A percentile compares a stretch with the other conserved stretches of the same genome.
Evolutionary conservation across 768 basidiomycete species (phyloP).

Genomic region (Pisolithus microcarpus): DNA sequence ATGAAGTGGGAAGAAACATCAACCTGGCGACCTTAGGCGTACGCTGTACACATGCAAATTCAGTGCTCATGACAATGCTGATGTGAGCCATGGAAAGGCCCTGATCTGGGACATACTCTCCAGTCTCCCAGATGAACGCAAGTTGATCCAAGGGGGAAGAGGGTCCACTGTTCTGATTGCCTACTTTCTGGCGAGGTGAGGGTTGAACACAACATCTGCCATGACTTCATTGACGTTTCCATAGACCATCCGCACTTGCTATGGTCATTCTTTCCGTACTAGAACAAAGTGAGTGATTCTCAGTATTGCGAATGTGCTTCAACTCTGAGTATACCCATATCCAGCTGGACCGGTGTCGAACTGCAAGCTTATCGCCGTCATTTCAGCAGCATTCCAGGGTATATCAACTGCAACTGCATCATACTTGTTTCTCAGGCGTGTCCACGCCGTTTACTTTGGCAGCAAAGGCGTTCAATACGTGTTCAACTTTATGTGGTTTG

Average conservation of each 20-base stretch:
- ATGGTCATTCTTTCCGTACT: slow-evolving; percentile 9
- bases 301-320: background rate
- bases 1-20: background rate
- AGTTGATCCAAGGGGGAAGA: slow-evolving; percentile 9
- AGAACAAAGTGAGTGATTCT: slow-evolving; percentile 12
- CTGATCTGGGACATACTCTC: slow-evolving; percentile 21
- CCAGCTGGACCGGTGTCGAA: slow-evolving; percentile 18
- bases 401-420: slow-evolving; percentile 23
- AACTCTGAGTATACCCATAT: background rate
- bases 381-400: slow-evolving; percentile 11
- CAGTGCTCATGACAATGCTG: background rate
- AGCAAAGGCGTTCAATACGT: slow-evolving; percentile 12
- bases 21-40: background rate
- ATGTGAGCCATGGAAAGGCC: slow-evolving; percentile 10
- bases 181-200: slow-evolving; percentile 20
- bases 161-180: slow-evolving; percentile 13
- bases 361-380: slow-evolving; percentile 15
- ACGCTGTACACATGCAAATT: background rate
- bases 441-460: slow-evolving; percentile 27
- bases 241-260: slow-evolving; percentile 10
- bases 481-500: slow-evolving; percentile 30
- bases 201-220: background rate
- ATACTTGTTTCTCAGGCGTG: slow-evolving; percentile 32
- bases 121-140: slow-evolving; percentile 15
- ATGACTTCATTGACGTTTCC: slow-evolving; percentile 3